Evolutionary conservation across 2,329 filamentous ascomycete species (phyloP).

Genomic region (Fusarium sp.): DNA sequence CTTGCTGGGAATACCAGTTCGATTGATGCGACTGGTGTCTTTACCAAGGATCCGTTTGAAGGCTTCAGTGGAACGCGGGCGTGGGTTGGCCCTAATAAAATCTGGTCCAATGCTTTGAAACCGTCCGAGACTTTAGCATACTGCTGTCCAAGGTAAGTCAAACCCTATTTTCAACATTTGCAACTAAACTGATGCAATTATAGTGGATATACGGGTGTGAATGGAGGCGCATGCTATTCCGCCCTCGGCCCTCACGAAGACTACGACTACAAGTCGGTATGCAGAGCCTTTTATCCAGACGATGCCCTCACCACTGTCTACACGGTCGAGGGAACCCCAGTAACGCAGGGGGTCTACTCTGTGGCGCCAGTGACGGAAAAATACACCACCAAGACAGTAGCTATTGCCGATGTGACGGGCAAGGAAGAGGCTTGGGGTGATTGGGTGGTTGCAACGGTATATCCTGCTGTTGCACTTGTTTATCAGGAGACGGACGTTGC

Average conservation of each 20-base stretch:
- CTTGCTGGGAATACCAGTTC: conserved; percentile 6
- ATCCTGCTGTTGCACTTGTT: conserved; percentile 30
- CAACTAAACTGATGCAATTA: background rate
- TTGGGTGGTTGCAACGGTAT: background rate
- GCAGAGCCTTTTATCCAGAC: background rate
- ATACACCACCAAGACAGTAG: background rate
- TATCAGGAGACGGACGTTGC: conserved; percentile 26
- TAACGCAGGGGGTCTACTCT: conserved; percentile 13
- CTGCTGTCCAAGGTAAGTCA: conserved; percentile 7
- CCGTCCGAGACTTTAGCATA: conserved; percentile 1
- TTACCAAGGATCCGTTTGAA: conserved; percentile 10
- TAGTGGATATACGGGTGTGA: conserved; percentile 26
- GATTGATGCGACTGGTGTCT: conserved; percentile 12
- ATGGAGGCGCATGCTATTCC: conserved; percentile 20
- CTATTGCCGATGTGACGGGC: background rate
- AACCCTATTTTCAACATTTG: accelerated
- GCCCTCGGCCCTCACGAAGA: conserved; percentile 8
- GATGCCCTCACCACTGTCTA: background rate
- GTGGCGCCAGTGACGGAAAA: background rate
- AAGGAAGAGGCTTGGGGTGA: background rate
- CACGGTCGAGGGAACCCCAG: conserved; percentile 21
- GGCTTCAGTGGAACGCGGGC: background rate
- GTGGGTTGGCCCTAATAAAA: background rate
- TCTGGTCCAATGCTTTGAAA: conserved; percentile 12
- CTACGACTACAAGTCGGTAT: background rate